Base-by-base conservation (phyloP, 2,329 filamentous ascomycete species). In the Aspergillus sp. region DNA sequence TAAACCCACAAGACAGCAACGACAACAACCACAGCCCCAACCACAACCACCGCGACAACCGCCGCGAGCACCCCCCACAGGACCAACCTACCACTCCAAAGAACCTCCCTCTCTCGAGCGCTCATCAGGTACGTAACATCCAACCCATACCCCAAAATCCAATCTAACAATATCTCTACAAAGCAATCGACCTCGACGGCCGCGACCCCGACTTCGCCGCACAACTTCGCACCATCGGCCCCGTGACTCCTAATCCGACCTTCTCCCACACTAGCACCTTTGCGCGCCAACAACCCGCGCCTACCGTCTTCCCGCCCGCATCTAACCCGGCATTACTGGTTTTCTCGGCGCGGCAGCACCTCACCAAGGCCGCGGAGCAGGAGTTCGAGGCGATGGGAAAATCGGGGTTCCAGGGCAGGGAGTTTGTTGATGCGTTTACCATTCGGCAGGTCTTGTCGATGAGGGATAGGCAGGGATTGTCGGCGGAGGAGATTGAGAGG, bases 121-220 rank as follows among this genome's bases (percentile, higher is more conserved):
- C 49, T 53, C 49, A 55, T 21, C 65, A 66, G 23, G 74, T 28
- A 17, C 6, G 21, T 48, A 25, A 25, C 12, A 32, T 32, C 12
- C 12, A 32, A 4, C 9, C 38, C 15, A 25, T 41, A n/a, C 45
- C 15, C 38, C 32, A 57, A 43, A 38, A 21, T 7, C n/a, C 8
- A 56, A 56, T 57, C 38, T 50, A 56, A 51, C 58, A 59, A 60
- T 5, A 7, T 28, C 19, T 7, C 9, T 19, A 51, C 25, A 41
- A 45, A 84, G 84, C 82, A 53, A 82, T 88, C 63, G 83, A 87
- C 66, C 79, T 85, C 68, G 86, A 89, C 69, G 85, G 80, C 58
- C 82, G 81, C 60, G 86, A 88, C 70, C 85, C 85, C 1, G 79
- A 84, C 70, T 94, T 83, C 85, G 90, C 93, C 82, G 89, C 87